Base-by-base conservation (phyloP, 2,329 filamentous ascomycete genomes). In the Arthrobotrys conoides region DNA sequence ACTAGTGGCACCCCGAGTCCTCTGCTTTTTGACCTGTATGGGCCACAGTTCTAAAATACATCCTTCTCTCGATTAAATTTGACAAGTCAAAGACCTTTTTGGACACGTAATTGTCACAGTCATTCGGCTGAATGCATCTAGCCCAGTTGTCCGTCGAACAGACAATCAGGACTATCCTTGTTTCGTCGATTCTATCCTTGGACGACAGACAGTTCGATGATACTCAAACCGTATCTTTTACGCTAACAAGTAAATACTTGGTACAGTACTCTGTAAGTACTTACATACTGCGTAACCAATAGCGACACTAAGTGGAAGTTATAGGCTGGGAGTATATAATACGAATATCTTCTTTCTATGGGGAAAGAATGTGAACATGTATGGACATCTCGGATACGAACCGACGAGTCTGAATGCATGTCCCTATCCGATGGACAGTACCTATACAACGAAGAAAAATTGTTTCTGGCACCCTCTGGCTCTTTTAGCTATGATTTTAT, bases 71-170 rank as follows among this genome's bases (percentile, higher is more conserved):
- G 38, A 41, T 41, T 18, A 20, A 33, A 36, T 51, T 51, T 51
- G 9, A 16, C 3, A 3, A 30, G 6, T 30, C 27, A 30, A 30
- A 46, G 44, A 20, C 44, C n/a, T 46, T 59, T 38, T 30, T 38
- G 53, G 53, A 59, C 53, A 59, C 53, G 53, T 59, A 57, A 57
- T 57, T 57, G 12, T 18, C 27, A 36, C 36, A 57, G 51, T 38
- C 33, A 38, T 30, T 30, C 53, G 53, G 53, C 27, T 59, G 53
- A 59, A 59, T 59, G 53, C 53, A 59, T 59, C 12, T 36, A 18
- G 53, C 14, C 53, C 53, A 59, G 53, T 30, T 41, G 53, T 59
- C 38, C 53, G n/a, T 38, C 33, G 53, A 59, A 38, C n/a, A 14
- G 30, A 38, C 33, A 59, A 38, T 41, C 33, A 59, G 27, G 38